Evolutionary conservation across 192 early-diverging fungal species (phyloP), one percentile per base, ranked within the genome.

Genomic region (Linderina pennispora): DNA sequence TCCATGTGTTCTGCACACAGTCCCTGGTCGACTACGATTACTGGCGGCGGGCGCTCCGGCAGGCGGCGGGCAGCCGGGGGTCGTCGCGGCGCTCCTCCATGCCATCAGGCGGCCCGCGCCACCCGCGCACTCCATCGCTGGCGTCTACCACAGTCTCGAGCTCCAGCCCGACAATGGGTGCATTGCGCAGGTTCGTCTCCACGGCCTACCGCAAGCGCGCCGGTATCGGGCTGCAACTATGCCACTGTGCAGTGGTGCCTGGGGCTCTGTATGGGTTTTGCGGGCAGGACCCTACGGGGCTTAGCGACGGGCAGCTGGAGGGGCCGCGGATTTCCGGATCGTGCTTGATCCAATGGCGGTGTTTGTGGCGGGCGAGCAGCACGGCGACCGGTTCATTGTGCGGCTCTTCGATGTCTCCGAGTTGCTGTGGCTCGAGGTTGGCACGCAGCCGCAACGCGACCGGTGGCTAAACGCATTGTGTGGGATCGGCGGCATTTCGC

Each of bases 1-100:
- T 62, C 23, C 58, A 62, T 23, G 41, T 62, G 3, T 57, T 69
- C 23, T 69, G 65, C 54, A 55, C 58, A 22, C 58, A 45, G 17
- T 53, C 49, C 5, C 36, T 50, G 1, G 53, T 52, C 13, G 65
- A 62, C 65, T 45, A 69, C 41, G 58, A 61, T 18, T 49, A 57
- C 49, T 69, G 65, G 65, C 48, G 50, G 3, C 44, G 47, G 7
- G 37, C 26, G 41, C 34, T 66, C 9, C 28, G 47, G 25, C n/a
- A 36, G 11, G 55, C 44, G n/a, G 36, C 40, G 44, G 53, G 53
- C 20, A 31, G 28, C 11, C 28, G n/a, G n/a, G n/a, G n/a, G n/a
- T n/a, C n/a, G n/a, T n/a, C n/a, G n/a, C n/a, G n/a, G n/a, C n/a
- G n/a, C n/a, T n/a, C n/a, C n/a, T n/a, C n/a, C n/a, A n/a, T n/a